A percentile compares a stretch with the other conserved stretches of the same genome.
phyloP scores from a whole-genome alignment of 257 asterid species.

The Fraxinus anomala region DNA sequence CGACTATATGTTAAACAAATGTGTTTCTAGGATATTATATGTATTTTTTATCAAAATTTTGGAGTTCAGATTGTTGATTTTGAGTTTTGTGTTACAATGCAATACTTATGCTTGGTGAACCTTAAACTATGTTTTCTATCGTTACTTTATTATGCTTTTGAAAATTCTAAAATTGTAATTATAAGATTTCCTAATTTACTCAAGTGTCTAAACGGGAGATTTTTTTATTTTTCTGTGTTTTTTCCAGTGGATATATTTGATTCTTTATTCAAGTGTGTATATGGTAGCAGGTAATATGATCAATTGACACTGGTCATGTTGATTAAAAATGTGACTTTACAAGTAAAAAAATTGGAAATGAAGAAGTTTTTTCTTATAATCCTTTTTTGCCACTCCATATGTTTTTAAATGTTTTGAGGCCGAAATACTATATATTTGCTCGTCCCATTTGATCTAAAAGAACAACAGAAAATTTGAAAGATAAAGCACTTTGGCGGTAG shows the following conservation, averaged over 20 bases:
- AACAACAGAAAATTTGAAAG: background rate
- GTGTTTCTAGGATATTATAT: background rate
- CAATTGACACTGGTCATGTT: background rate
- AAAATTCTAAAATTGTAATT: too few species aligned
- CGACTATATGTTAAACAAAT: background rate
- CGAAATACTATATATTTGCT: background rate
- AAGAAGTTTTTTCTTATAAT: background rate
- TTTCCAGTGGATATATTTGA: background rate
- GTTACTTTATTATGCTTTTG: too few species aligned
- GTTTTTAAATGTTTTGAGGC: background rate
- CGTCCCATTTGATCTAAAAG: background rate
- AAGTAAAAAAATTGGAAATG: background rate
- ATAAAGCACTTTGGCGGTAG: background rate
- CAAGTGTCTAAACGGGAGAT: background rate
- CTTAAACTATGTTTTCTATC: background rate
- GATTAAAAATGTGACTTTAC: background rate
- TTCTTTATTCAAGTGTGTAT: background rate
- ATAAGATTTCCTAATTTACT: background rate
- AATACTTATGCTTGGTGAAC: background rate
- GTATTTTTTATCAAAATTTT: background rate
- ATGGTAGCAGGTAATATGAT: background rate
- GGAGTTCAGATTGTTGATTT: background rate
- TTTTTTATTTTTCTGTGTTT: background rate
- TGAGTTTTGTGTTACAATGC: background rate
- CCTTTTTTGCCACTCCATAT: background rate